Conservation (phyloP, 768 basidiomycete genomes). For the Leccinum disarticulatum region DNA sequence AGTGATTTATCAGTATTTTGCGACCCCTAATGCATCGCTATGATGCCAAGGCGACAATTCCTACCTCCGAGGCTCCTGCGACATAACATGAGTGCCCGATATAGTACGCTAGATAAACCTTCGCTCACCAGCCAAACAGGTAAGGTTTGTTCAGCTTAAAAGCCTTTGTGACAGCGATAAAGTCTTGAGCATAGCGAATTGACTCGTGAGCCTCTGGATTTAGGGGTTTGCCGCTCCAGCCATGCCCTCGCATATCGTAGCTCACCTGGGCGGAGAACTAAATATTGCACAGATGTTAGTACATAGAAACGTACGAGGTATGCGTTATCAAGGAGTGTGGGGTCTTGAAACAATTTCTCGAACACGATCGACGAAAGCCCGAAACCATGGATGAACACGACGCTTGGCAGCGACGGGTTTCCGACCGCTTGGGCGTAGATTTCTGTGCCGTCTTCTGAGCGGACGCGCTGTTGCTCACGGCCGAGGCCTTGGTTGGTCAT, state of each 20-base stretch:
- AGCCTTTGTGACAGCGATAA: conserved; percentile 1
- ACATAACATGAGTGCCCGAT: background rate
- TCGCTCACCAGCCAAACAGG: conserved; percentile 1
- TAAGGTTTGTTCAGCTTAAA: background rate
- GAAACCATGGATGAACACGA: background rate
- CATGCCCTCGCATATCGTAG: conserved; percentile 12
- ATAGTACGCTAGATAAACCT: background rate
- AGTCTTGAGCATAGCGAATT: conserved; percentile 9
- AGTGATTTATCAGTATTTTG: background rate
- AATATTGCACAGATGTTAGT: background rate
- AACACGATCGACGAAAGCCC: background rate
- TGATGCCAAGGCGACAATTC: background rate
- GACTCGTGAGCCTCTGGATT: conserved; percentile 4
- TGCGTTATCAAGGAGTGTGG: background rate
- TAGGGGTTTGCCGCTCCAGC: background rate
- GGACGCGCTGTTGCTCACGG: background rate
- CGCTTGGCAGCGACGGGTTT: background rate
- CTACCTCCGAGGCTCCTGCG: conserved; percentile 9
- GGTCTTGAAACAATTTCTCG: conserved; percentile 5
- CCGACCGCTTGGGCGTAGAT: conserved; percentile 10
- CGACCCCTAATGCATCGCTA: background rate
- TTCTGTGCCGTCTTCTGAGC: conserved; percentile 7
- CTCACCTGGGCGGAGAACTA: background rate
- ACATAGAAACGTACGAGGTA: background rate
- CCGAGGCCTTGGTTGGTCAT: background rate